Base-by-base conservation (phyloP, 2,329 filamentous ascomycete genomes). In the Aspergillus carbonarius region DNA sequence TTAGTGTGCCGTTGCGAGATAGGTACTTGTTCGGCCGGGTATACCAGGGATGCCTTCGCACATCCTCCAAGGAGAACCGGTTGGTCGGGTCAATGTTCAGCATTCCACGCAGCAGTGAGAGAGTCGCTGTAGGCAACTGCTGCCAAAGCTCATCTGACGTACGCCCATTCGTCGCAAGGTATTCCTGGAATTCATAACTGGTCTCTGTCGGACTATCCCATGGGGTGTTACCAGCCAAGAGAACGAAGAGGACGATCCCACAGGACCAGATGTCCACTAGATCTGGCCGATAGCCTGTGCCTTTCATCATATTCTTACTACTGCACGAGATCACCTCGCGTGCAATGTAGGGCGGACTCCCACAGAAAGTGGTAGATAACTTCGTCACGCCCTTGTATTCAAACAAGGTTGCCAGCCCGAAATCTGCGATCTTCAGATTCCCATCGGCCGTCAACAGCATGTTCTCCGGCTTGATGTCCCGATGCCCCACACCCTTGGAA, bases 181-280 rank as follows among this genome's bases (percentile, higher is more conserved):
- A 99, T 74, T 97, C 92, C 67, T 90, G 85, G 67, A 90, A 99
- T 76, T 99, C 95, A 81, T 91, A 96, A 72, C 92, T 97, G 58
- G 86, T 83, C 35, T 84, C 79, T 2, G 92, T 93, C 0, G 95
- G 95, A 71, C 95, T 91, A 70, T 98, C 95, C 95, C 95, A 99
- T 0, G 95, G 95, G 1, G 95, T 99, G 72, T 99, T 99, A 9
- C 95, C 95, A 1, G 96, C 92, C 3, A 99, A 81, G 4, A 99
- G 81, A 35, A 98, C 95, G 70, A 99, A 99, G 4, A 99, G 81
- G n/a, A 99, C 96, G 54, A 99, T 92, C 34, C 95, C 95, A 68
- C 93, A 97, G 15, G 93, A 97, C 96, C 96, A 99, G 57, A 99
- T 88, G 71, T 99, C 95, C 37, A 91, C 91, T 42, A 91, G 77